A percentile compares a stretch with the other conserved stretches of the same genome.
Evolutionary conservation across 1,284 basidiomycete species (phyloP).

Genomic region (Somion occarium): DNA sequence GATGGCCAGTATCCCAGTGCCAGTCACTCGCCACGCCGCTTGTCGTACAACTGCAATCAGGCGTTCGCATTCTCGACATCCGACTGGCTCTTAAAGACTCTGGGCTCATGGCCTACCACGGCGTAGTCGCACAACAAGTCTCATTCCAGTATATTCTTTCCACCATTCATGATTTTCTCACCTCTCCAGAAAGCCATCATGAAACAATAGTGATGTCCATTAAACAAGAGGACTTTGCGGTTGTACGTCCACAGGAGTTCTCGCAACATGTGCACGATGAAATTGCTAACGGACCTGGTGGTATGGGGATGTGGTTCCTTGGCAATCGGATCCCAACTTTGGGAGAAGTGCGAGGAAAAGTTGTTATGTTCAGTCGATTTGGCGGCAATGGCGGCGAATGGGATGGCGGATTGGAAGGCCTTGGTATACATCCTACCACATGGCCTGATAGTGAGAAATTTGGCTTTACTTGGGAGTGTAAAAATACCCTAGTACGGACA

Average conservation of each 20-base stretch:
- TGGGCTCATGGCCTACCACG: constrained; percentile 75
- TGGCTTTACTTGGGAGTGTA: constrained; percentile 74
- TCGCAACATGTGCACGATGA: constrained; percentile 62
- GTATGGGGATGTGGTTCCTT: constrained; percentile 71
- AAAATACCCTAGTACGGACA: constrained; percentile 60
- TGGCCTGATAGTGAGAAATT: constrained; percentile 77
- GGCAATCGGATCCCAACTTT: constrained; percentile 73
- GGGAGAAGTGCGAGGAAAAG: constrained; percentile 79
- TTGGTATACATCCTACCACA: constrained; percentile 76
- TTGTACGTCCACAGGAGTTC: constrained; percentile 46
- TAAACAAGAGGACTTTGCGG: constrained; percentile 74
- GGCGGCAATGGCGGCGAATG: constrained; percentile 60
- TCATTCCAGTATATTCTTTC: constrained; percentile 62
- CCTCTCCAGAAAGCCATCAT: constrained; percentile 43
- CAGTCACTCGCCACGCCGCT: constrained; percentile 56
- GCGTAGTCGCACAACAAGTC: constrained; percentile 63
- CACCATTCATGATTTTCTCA: constrained; percentile 61
- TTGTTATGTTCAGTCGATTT: constrained; percentile 81
- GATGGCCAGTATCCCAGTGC: constrained; percentile 77
- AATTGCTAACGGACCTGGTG: constrained; percentile 52
- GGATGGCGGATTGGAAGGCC: constrained; percentile 58
- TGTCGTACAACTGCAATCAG: constrained; percentile 52
- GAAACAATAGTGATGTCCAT: constrained; percentile 83
- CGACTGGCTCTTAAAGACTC: constrained; percentile 67
- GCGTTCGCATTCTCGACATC: constrained; percentile 78